Percentiles rank a stretch among this genome's conserved stretches.
These are phyloP conservation scores for Chamaecrista fasciculata DNA, from an alignment of 306 rosid genomes.

Conservation along the genomic window DNA sequence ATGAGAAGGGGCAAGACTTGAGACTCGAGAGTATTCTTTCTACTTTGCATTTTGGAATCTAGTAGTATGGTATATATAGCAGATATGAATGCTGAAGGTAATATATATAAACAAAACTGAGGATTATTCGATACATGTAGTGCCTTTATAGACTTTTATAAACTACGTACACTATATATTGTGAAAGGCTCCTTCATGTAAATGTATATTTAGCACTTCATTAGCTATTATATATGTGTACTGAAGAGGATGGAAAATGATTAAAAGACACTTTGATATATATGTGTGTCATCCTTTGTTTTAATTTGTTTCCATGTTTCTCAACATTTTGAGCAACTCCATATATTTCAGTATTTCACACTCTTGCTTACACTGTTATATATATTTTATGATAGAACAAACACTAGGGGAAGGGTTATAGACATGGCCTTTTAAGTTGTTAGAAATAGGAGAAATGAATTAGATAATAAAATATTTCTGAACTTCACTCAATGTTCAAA, in stretches of 20 bases:
- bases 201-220: not conserved
- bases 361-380: too few relatives aligned
- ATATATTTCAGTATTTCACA: too few relatives aligned
- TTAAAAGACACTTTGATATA: not conserved
- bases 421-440: too few relatives aligned
- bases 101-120: conserved; percentile 19
- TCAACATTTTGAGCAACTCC: too few relatives aligned
- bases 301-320: too few relatives aligned
- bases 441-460: too few relatives aligned
- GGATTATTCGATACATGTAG: too few relatives aligned
- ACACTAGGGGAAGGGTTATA: too few relatives aligned
- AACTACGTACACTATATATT: conserved; percentile 26
- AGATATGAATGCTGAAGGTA: conserved; percentile 31
- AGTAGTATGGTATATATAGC: conserved; percentile 15
- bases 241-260: too few relatives aligned
- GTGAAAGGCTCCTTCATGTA: conserved; percentile 20
- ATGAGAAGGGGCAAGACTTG: conserved; percentile 22
- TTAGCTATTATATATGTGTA: conserved; percentile 2
- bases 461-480: too few relatives aligned
- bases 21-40: conserved; percentile 13
- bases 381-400: too few relatives aligned
- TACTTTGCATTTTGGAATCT: conserved; percentile 30
- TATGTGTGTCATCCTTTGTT: not conserved
- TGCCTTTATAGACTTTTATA: conserved; percentile 26
- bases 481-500: too few relatives aligned